Evolutionary conservation across 345 rosid species (phyloP).

Genomic region (Fremontodendron californicum): DNA sequence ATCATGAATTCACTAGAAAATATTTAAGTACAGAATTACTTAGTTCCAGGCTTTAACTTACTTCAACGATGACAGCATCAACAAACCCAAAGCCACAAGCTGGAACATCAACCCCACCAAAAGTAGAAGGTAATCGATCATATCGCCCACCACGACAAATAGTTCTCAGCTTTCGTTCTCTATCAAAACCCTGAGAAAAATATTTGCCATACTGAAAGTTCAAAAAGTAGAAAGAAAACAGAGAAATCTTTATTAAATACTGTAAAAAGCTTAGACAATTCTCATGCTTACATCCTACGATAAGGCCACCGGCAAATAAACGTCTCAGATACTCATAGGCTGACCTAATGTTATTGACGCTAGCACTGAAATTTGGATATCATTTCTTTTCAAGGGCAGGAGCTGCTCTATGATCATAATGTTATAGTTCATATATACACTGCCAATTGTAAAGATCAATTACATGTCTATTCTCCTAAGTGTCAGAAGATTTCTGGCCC

Average conservation of each 20-base stretch:
- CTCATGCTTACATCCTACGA: not conserved
- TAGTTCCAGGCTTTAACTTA: slow-evolving; percentile 29
- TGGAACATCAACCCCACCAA: slow-evolving; percentile 86
- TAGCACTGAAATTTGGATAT: not conserved
- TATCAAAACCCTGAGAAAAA: slow-evolving; percentile 93
- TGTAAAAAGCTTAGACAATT: not conserved
- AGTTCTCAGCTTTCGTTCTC: slow-evolving; percentile 78
- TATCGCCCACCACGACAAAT: slow-evolving; percentile 93
- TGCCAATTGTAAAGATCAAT: not conserved
- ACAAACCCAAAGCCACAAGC: slow-evolving; percentile 99
- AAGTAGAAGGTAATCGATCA: slow-evolving; percentile 72
- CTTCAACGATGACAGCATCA: slow-evolving; percentile 89
- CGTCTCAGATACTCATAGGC: not conserved
- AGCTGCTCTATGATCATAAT: not conserved
- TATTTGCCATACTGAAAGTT: not conserved
- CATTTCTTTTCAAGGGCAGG: not conserved
- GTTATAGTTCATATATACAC: too few species aligned
- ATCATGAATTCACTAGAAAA: not conserved
- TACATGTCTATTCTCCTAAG: not conserved
- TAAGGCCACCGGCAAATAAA: not conserved
- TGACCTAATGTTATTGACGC: not conserved
- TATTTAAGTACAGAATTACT: not conserved
- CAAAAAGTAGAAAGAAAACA: not conserved
- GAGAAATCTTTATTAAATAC: not conserved
- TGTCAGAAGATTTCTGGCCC: not conserved